Base-by-base conservation (phyloP, 2,329 filamentous ascomycete species). In the Aspergillus neotritici region DNA sequence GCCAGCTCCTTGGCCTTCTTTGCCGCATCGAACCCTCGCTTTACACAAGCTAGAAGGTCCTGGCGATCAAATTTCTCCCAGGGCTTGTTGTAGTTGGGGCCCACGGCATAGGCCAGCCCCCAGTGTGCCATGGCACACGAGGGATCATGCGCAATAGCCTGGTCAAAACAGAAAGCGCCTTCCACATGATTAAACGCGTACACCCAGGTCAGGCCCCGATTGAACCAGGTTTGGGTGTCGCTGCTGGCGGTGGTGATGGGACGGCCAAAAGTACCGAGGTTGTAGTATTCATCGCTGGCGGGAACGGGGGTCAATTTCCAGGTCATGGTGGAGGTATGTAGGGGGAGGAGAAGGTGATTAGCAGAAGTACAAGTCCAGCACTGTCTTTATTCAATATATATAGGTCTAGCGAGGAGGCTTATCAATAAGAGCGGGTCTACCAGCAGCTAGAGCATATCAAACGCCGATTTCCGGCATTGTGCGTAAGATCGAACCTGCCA, bases 111-210 rank as follows among this genome's bases (percentile, higher is more conserved):
- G 2, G 73, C 70, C 5, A 74, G 55, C 0, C 73, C 74, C 72
- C 72, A 77, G 44, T 73, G 67, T 3, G 67, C 71, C 61, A 76
- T 70, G 2, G 64, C 63, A 46, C 69, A 74, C 2, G 56, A 37
- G 0, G 64, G 55, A 46, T 77, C 73, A 37, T 67, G 57, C 1
- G 50, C 46, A 12, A 71, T 67, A 2, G 71, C 70, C 16, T 63
- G 59, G 38, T 69, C 58, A 40, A 76, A 76, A 50, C 73, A 76
- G 13, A 49, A 13, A 67, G 73, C 75, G 0, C 83, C 77, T 60
- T 88, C 85, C 51, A 84, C 82, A 56, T 88, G 84, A 58, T 89
- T 87, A 69, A 90, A 90, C 15, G 72, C 82, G 61, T 84, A 89
- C 34, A 73, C 75, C 85, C 85, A 89, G 15, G 82, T 70, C n/a